Base-by-base conservation (phyloP, 164 flowering plant genomes). In the Stephania yunnanensis region DNA sequence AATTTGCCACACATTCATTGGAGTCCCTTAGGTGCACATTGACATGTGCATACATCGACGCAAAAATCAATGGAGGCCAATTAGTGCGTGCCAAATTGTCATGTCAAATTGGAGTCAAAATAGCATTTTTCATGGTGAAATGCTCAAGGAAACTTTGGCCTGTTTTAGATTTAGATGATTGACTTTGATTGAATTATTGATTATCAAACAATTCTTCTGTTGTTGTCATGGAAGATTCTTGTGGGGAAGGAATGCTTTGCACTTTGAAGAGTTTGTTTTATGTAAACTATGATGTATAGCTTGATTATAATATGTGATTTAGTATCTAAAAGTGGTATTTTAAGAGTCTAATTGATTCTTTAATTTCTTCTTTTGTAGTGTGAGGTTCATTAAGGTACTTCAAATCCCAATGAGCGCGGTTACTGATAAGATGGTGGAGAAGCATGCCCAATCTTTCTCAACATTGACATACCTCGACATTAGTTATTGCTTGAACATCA, bases 341-440 rank as follows among this genome's bases (percentile, higher is more conserved):
- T 61, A 36, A 15, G 55, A 50, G 55, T 50, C 9, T 36, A 3
- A 69, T 50, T 36, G 5, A 69, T 69, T 69, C 20, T 36, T 17
- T 42, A 20, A 3, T 69, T 55, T 36, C 61, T 69, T 13, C 13
- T 70, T 63, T 69, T 80, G 68, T 46, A 84, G 86, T 74, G 81
- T 48, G 19, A 76, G 72, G 69, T 76, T 70, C 75, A 79, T 84
- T 30, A 79, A 74, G 70, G 76, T 64, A 30, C 72, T 84, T 72
- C 79, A 71, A 73, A 80, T 84, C 6, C 86, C 82, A 7, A 78
- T 81, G 81, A 75, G 84, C 31, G 71, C 53, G 11, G 80, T 81
- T 46, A 75, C 81, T 2, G 84, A 84, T 73, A 69, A 44, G 46
- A 76, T 78, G 74, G 77, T 81, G 46, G 58, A 64, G 74, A 78